Conservation (phyloP, 2,329 filamentous ascomycete species). For the Fusarium sublunatum region DNA sequence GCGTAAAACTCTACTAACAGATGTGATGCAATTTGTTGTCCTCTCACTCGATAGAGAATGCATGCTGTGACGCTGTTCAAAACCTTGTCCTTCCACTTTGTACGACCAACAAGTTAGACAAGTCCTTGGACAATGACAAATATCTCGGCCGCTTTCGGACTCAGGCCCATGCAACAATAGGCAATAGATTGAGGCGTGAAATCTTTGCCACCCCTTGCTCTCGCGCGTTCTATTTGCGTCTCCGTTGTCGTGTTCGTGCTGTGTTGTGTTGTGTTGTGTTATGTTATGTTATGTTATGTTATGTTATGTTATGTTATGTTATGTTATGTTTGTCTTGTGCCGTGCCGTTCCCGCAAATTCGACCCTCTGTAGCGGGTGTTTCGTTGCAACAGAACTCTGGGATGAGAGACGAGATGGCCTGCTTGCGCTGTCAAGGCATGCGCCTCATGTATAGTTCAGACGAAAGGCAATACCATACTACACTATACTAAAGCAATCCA, state of each 20-base stretch:
- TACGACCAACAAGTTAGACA: slow-evolving; percentile 12
- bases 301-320: background rate
- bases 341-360: slow-evolving; percentile 1
- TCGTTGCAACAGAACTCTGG: background rate
- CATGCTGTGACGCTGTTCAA: slow-evolving; percentile 4
- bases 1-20: slow-evolving; percentile 6
- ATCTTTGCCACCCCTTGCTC: background rate
- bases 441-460: slow-evolving; percentile 4
- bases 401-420: background rate
- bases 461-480: background rate
- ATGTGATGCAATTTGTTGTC: slow-evolving; percentile 15
- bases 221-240: background rate
- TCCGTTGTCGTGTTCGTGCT: slow-evolving; percentile 1
- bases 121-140: slow-evolving; percentile 18
- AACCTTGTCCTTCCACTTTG: slow-evolving; percentile 10
- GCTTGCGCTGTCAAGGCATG: slow-evolving; percentile 8
- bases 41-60: background rate
- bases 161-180: slow-evolving; percentile 2
- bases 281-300: too few relatives aligned
- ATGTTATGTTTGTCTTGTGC: background rate
- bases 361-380: slow-evolving; percentile 13
- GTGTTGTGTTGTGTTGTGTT: background rate
- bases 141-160: slow-evolving; percentile 2
- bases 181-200: slow-evolving; percentile 1
- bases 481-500: slow-evolving; percentile 3